These are phyloP conservation scores for Rhodotorula sp. DNA, from an alignment of 1,284 basidiomycete species.

Conservation along the genomic window DNA sequence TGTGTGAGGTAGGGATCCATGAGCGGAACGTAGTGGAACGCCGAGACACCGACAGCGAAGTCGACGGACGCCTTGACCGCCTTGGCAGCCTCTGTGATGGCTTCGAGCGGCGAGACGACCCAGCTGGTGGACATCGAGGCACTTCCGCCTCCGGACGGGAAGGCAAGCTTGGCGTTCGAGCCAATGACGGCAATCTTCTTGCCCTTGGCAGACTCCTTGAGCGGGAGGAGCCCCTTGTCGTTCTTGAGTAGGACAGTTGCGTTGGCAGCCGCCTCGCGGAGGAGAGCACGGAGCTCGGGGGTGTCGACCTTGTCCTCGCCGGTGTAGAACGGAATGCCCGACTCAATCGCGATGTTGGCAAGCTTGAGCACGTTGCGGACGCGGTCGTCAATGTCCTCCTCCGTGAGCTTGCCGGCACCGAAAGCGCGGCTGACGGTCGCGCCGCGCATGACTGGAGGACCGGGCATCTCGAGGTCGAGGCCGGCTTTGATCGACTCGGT, in stretches of 20 bases:
- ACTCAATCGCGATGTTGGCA: constrained; percentile 36
- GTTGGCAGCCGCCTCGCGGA: constrained; percentile 62
- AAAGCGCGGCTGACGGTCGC: constrained; percentile 61
- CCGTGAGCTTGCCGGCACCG: constrained; percentile 61
- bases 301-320: constrained; percentile 50
- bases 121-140: constrained; percentile 72
- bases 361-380: constrained; percentile 53
- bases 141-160: constrained; percentile 72
- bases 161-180: constrained; percentile 59
- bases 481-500: constrained; percentile 69
- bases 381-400: constrained; percentile 61
- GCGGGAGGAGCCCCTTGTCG: constrained; percentile 60
- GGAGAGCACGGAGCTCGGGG: constrained; percentile 60
- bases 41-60: constrained; percentile 54
- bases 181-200: constrained; percentile 75
- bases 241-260: constrained; percentile 73
- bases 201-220: constrained; percentile 54
- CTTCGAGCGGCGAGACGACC: constrained; percentile 66
- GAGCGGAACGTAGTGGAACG: constrained; percentile 43
- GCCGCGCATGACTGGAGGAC: constrained; percentile 51
- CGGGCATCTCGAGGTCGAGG: constrained; percentile 69
- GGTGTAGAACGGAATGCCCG: constrained; percentile 31
- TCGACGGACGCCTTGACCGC: constrained; percentile 47
- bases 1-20: constrained; percentile 50
- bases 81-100: constrained; percentile 57